Percentiles rank a stretch among this genome's conserved stretches.
Evolutionary conservation across 2,329 filamentous ascomycete genomes (phyloP).

Genomic region (Pseudogymnoascus sp.): DNA sequence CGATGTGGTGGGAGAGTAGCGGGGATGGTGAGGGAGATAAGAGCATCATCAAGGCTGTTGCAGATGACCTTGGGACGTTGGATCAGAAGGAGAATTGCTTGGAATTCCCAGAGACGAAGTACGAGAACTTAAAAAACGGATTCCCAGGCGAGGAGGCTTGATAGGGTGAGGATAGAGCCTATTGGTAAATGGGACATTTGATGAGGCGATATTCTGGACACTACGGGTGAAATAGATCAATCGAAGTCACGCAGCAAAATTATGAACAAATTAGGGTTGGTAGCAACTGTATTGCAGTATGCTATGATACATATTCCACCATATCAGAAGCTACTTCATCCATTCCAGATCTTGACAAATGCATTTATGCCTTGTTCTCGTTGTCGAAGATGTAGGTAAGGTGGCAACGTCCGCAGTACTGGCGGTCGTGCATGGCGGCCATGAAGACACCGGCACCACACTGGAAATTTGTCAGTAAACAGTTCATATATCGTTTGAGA

Average conservation of each 20-base stretch:
- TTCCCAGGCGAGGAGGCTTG: constrained; percentile 38
- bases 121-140: constrained; percentile 57
- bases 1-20: constrained; percentile 97
- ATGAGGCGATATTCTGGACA: not conserved
- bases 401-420: constrained; percentile 60
- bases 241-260: not conserved
- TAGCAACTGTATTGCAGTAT: constrained; percentile 9
- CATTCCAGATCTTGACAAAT: constrained; percentile 8
- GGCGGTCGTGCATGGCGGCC: constrained; percentile 99
- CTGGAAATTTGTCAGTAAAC: constrained; percentile 41
- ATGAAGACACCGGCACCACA: constrained; percentile 99
- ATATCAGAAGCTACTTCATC: constrained; percentile 6
- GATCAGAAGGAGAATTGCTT: constrained; percentile 50
- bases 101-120: constrained; percentile 56
- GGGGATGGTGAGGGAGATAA: constrained; percentile 57
- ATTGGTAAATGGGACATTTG: not conserved
- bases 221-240: not conserved
- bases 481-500: not conserved
- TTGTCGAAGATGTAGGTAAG: constrained; percentile 67
- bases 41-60: constrained; percentile 61
- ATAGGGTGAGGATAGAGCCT: constrained; percentile 18
- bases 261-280: constrained; percentile 1
- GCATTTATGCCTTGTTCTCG: constrained; percentile 28
- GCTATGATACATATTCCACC: not conserved
- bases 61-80: constrained; percentile 44